These are phyloP conservation scores for Lippia alba DNA, from an alignment of 305 asterid species.

Conservation along the genomic window DNA sequence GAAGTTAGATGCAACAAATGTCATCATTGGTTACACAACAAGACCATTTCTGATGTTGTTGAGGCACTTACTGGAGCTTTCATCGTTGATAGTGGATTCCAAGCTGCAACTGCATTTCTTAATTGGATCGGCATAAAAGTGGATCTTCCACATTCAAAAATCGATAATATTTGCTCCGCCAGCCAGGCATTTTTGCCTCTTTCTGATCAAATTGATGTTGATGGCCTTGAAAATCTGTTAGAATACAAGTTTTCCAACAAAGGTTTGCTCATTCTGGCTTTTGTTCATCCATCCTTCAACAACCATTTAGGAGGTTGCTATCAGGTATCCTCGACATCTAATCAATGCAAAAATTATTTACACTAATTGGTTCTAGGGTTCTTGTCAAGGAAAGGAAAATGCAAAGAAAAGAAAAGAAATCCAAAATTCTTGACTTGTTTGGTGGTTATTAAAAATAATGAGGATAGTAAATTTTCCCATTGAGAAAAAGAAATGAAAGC, in stretches of 20 bases:
- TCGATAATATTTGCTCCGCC: constrained; percentile 54
- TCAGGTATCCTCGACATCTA: constrained; percentile 60
- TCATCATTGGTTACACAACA: constrained; percentile 90
- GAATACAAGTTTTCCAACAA: constrained; percentile 66
- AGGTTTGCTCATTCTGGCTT: constrained; percentile 96
- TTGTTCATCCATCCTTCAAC: constrained; percentile 91
- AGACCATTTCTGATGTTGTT: constrained; percentile 87
- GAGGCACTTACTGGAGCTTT: constrained; percentile 97
- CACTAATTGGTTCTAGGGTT: too few relatives aligned
- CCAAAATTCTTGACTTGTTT: too few relatives aligned
- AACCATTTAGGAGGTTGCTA: constrained; percentile 86
- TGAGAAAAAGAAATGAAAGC: too few relatives aligned
- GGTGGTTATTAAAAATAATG: too few relatives aligned
- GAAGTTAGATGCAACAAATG: constrained; percentile 80
- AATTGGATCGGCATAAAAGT: constrained; percentile 85
- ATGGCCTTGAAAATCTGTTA: constrained; percentile 60
- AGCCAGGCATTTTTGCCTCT: constrained; percentile 69
- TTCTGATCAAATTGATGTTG: constrained; percentile 56
- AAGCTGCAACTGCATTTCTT: constrained; percentile 86
- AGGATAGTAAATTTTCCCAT: too few relatives aligned
- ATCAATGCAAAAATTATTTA: constrained; percentile 16
- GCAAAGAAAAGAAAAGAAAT: too few relatives aligned
- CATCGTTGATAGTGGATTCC: constrained; percentile 87
- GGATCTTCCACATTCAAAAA: constrained; percentile 52
- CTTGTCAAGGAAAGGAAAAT: too few relatives aligned